Evolutionary conservation across 805 yeast genomes (phyloP).

Genomic region (Yarrowia porcina): DNA sequence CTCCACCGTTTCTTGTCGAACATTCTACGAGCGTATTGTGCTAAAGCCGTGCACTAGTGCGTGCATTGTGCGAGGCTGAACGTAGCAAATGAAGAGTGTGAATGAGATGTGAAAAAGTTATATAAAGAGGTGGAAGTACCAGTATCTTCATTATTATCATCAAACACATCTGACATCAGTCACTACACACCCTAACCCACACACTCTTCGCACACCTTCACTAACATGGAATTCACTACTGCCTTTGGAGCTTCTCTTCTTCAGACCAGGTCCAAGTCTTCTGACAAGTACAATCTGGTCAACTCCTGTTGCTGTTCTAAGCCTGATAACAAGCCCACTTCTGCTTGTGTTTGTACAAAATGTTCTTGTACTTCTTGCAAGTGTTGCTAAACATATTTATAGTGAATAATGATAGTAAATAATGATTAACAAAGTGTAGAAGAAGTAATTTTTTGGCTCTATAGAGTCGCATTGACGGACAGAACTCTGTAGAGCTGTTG

Average conservation of each 20-base stretch:
- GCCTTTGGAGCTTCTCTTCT: background rate
- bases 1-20: too few species aligned
- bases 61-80: too few species aligned
- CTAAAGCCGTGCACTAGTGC: too few species aligned
- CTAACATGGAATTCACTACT: background rate
- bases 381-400: background rate
- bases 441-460: too few species aligned
- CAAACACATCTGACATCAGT: too few species aligned
- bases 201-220: background rate
- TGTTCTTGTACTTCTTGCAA: background rate
- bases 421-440: too few species aligned
- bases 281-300: background rate
- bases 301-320: background rate
- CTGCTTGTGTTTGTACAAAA: background rate
- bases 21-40: too few species aligned
- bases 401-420: background rate
- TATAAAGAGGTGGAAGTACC: background rate
- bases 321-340: background rate
- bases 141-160: background rate
- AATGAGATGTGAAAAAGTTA: too few species aligned
- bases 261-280: background rate
- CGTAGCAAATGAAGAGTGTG: too few species aligned
- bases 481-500: too few species aligned
- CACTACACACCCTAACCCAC: background rate
- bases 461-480: too few species aligned